Base-by-base conservation (phyloP, 2,329 filamentous ascomycete species). In the Cercospora nicotianae region DNA sequence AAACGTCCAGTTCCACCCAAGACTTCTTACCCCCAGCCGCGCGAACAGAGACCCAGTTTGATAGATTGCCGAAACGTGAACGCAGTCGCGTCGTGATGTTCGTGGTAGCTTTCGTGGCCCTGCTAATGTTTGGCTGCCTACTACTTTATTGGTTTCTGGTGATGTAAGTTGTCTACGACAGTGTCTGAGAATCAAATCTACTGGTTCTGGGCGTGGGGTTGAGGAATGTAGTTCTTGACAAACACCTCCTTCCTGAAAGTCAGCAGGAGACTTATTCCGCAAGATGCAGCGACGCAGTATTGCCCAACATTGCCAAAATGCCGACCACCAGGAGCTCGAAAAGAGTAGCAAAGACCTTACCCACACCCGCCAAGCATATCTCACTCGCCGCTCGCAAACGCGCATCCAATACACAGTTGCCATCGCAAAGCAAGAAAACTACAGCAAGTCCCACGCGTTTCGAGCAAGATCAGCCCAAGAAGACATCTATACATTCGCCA, bases 21-120 rank as follows among this genome's bases (percentile, higher is more conserved):
- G 62, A 64, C 23, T 64, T 64, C 62, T 45, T 64, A 16, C 62
- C 62, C 51, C 62, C 62, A 30, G 30, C 62, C n/a, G 62, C 62
- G 23, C 53, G 62, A 33, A 64, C 62, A 26, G 62, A 64, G 20
- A 64, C 62, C 2, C 62, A 64, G n/a, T 59, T 64, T 8, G 62
- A 64, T n/a, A 64, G 28, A 23, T n/a, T 64, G 3, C 53, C 62
- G 23, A 58, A 59, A 33, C 51, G 53, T 26, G 16, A 31, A 20
- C 12, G 60, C 18, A 51, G 45, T 36, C 30, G 45, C n/a, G 3
- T 36, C 9, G 60, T 63, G 18, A 20, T 53, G 16, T 48, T 45
- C 30, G 42, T 30, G 42, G 10, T 53, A 6, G 8, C 20, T 16
- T 31, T 30, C 42, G n/a, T 63, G 20, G 18, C 26, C 30, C 30